Evolutionary conservation across 805 yeast species (phyloP), one percentile per base, ranked within the genome.

Genomic region (Starmerella apicola): DNA sequence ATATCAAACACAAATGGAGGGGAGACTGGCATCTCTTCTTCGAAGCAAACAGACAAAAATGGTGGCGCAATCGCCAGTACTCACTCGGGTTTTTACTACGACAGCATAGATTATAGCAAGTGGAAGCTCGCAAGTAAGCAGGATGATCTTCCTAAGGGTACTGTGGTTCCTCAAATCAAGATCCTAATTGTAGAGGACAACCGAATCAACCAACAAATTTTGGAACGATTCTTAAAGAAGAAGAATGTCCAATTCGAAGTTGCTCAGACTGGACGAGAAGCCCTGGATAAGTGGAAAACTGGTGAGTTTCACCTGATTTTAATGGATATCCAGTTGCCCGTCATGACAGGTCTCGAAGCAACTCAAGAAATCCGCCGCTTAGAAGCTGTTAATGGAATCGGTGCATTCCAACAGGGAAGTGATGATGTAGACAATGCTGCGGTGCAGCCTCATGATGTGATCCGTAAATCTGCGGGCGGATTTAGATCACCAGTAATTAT

Each of bases 241-340:
- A 88, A 88, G 53, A 74, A 81, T 42, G 86, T 91, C 23, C 79
- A 78, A 32, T 84, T 78, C 49, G 78, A 78, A 45, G 77, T 85
- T 33, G 97, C 97, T 4, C 79, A 81, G 43, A 88, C 85, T 51
- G 99, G 99, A 22, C 75, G 78, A 51, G 97, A 91, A 55, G 99
- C 98, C 1, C 72, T 91, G 2, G 94, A 85, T 47, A 81, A 78
- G 60, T 91, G 97, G 97, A 70, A 83, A 49, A 75, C 72, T 44
- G 98, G 98, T 10, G 96, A 96, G 0, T 84, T 81, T 55, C 97
- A 91, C 57, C 65, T 91, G 47, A 93, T 93, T 29, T 70, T 91
- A 32, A 91, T 91, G 98, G 99, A 91, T 65, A 81, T 91, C 53
- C 97, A 91, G 61, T 66, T 91, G 40, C 99, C 99, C 0, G 94